A percentile compares a stretch with the other conserved stretches of the same genome.
Conservation (phyloP, 306 rosid species). For the Clitoria ternatea region DNA sequence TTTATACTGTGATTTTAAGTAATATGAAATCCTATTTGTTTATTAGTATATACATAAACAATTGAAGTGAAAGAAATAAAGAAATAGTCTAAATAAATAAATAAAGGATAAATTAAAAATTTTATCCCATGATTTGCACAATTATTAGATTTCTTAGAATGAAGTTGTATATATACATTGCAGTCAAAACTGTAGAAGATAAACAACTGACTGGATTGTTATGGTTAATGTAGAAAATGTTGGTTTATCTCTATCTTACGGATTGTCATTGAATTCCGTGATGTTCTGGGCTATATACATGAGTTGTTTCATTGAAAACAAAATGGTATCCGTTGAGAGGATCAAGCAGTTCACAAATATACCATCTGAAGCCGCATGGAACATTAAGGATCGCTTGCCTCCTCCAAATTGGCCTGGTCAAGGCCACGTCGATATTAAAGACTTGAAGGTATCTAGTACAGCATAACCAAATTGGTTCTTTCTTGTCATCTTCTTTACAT, state of each 20-base stretch:
- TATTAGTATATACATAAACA: too few relatives aligned
- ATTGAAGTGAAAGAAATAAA: too few relatives aligned
- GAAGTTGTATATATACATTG: background rate
- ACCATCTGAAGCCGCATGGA: slow-evolving; percentile 84
- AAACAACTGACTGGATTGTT: slow-evolving; percentile 13
- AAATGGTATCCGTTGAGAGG: slow-evolving; percentile 98
- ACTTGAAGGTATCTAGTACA: slow-evolving; percentile 63
- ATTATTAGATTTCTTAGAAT: too few relatives aligned
- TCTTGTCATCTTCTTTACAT: background rate
- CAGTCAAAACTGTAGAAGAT: slow-evolving; percentile 6
- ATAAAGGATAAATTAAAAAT: too few relatives aligned
- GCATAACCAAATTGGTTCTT: background rate
- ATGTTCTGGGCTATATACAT: slow-evolving; percentile 72
- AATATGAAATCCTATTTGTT: too few relatives aligned
- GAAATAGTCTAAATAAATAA: too few relatives aligned
- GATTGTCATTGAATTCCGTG: slow-evolving; percentile 69
- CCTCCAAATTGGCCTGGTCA: slow-evolving; percentile 83
- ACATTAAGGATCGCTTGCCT: slow-evolving; percentile 52
- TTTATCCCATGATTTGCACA: too few relatives aligned
- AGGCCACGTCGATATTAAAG: slow-evolving; percentile 74
- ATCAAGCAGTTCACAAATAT: slow-evolving; percentile 72
- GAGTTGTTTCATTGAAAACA: slow-evolving; percentile 92
- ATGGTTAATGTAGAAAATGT: slow-evolving; percentile 56
- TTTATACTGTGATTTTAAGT: too few relatives aligned
- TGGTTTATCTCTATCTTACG: slow-evolving; percentile 88